phyloP scores from a whole-genome alignment of 2,329 filamentous ascomycete species.

The Colletotrichum somersetense region DNA sequence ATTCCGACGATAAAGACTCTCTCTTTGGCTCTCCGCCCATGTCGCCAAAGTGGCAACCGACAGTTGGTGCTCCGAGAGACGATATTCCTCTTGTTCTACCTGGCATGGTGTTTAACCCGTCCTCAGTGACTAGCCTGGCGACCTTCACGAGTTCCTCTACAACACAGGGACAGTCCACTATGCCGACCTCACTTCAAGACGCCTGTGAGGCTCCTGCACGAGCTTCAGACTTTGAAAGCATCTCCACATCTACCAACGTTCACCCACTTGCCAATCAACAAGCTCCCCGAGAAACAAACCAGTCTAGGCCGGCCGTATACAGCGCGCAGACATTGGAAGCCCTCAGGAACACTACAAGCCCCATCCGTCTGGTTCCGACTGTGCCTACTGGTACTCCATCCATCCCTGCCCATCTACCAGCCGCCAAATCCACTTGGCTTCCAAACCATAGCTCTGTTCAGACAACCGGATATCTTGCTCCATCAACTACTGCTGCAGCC shows the following conservation, averaged over 20 bases:
- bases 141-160: no score
- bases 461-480: no score
- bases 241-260: neutral
- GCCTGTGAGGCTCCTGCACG: neutral
- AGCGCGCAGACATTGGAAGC: neutral
- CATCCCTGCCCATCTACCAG: neutral
- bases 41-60: neutral
- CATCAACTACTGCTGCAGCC: no score
- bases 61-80: neutral
- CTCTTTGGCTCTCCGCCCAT: neutral
- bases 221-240: no score
- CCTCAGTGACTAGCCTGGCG: neutral
- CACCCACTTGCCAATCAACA: neutral
- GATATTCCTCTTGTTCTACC: neutral
- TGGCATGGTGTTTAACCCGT: neutral
- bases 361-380: conserved; percentile 9
- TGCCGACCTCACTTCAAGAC: neutral
- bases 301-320: neutral
- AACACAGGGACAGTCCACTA: neutral
- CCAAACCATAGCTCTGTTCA: neutral
- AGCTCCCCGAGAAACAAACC: rapidly evolving
- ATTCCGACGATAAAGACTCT: neutral
- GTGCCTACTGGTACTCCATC: neutral
- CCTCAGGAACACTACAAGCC: neutral
- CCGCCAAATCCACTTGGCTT: no score